phyloP scores from a whole-genome alignment of 352 stramenopile species.

The Pythium myriotylum region DNA sequence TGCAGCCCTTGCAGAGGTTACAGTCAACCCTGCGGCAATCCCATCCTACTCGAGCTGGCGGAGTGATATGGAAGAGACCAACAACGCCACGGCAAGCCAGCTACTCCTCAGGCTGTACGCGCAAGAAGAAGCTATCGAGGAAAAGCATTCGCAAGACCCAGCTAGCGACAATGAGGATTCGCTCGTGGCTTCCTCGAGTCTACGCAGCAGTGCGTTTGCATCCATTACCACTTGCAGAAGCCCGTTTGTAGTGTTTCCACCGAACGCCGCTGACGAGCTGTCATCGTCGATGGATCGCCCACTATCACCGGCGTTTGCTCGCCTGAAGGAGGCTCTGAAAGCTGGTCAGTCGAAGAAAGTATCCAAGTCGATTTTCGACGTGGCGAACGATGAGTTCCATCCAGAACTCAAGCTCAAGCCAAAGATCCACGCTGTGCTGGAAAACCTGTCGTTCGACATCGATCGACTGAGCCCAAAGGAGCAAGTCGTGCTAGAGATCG shows the following conservation, averaged over 20 bases:
- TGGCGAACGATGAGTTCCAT: slow-evolving; percentile 41
- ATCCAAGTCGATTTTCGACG: slow-evolving; percentile 31
- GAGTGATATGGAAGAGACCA: slow-evolving; percentile 45
- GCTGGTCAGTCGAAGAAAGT: slow-evolving; percentile 40
- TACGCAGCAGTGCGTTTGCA: slow-evolving; percentile 51
- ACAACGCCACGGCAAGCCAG: slow-evolving; percentile 57
- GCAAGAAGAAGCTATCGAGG: slow-evolving; percentile 53
- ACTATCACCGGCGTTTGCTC: slow-evolving; percentile 65
- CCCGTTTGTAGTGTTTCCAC: slow-evolving; percentile 41
- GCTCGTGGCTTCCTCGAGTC: slow-evolving; percentile 33
- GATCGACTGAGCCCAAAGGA: slow-evolving; percentile 48
- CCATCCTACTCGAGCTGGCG: slow-evolving; percentile 68
- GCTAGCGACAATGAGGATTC: neutral
- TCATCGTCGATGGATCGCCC: slow-evolving; percentile 29
- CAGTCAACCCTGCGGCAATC: slow-evolving; percentile 69
- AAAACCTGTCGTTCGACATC: slow-evolving; percentile 58
- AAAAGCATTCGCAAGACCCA: slow-evolving; percentile 15
- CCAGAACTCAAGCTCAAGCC: slow-evolving; percentile 60
- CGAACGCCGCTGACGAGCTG: slow-evolving; percentile 15
- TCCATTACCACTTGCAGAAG: slow-evolving; percentile 50
- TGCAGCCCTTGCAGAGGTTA: slow-evolving; percentile 66
- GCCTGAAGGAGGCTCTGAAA: slow-evolving; percentile 70
- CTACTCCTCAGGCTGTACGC: slow-evolving; percentile 73
- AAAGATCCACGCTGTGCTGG: slow-evolving; percentile 73
- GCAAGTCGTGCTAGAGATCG: slow-evolving; percentile 69